A percentile compares a stretch with the other conserved stretches of the same genome.
Evolutionary conservation across 2,329 filamentous ascomycete species (phyloP).

Genomic region (Ophiostoma sp.): DNA sequence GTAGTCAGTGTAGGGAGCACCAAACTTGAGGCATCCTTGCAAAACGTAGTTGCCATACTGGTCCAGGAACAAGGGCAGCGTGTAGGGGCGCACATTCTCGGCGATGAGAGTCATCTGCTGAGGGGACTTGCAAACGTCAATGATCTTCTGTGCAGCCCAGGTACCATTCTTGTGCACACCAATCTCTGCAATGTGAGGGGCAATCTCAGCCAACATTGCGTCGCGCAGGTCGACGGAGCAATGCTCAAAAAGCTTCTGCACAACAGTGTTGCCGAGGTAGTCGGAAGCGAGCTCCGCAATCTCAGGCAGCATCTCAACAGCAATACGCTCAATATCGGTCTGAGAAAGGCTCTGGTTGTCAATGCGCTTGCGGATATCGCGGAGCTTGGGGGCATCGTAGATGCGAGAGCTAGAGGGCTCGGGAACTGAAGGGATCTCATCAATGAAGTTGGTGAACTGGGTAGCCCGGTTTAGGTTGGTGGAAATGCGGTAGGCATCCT

Average conservation of each 20-base stretch:
- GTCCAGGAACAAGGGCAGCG: conserved; percentile 86
- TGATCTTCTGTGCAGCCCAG: conserved; percentile 99
- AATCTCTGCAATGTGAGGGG: conserved; percentile 90
- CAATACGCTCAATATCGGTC: conserved; percentile 86
- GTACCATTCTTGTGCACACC: conserved; percentile 99
- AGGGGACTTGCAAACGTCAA: conserved; percentile 85
- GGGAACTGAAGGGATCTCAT: conserved; percentile 82
- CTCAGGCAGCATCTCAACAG: conserved; percentile 90
- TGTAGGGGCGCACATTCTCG: conserved; percentile 77
- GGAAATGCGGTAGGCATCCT: conserved; percentile 69
- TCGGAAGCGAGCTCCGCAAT: conserved; percentile 92
- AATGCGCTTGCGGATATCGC: conserved; percentile 95
- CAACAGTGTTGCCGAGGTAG: conserved; percentile 97
- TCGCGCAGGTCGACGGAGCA: conserved; percentile 88
- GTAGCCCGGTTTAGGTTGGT: conserved; percentile 72
- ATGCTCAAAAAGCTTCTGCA: conserved; percentile 96
- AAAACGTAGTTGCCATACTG: conserved; percentile 98
- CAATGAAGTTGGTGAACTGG: conserved; percentile 62
- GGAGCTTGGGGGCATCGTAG: conserved; percentile 88
- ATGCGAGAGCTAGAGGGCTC: conserved; percentile 85
- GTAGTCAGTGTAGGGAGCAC: conserved; percentile 83
- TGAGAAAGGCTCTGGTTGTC: conserved; percentile 87
- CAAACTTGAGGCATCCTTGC: conserved; percentile 92
- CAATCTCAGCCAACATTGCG: conserved; percentile 82
- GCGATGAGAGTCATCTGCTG: conserved; percentile 80